phyloP scores from a whole-genome alignment of 1,139 yeast genomes.

The Kodamaea derodonti region DNA sequence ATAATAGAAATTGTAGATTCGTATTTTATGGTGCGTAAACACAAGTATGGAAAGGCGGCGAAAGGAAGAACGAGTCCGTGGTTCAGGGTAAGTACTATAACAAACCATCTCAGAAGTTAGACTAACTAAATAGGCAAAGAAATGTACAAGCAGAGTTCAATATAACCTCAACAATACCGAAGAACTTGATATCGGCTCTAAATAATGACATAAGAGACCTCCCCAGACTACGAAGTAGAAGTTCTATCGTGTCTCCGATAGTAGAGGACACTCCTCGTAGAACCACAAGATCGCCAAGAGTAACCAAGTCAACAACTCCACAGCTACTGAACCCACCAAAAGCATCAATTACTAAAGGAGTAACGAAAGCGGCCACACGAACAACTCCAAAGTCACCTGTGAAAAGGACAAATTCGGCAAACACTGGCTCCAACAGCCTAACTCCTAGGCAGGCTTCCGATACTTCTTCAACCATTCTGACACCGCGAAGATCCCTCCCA shows the following conservation, averaged over 20 bases:
- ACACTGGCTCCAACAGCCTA: too few species aligned
- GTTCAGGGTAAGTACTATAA: slow-evolving; percentile 36
- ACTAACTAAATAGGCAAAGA: slow-evolving; percentile 15
- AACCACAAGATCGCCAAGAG: background rate
- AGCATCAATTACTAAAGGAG: too few species aligned
- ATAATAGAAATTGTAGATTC: too few species aligned
- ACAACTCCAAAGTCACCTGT: too few species aligned
- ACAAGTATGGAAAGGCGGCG: slow-evolving; percentile 8
- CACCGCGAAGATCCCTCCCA: slow-evolving; percentile 4
- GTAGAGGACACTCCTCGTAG: background rate
- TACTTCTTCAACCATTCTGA: too few species aligned
- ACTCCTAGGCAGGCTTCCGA: too few species aligned
- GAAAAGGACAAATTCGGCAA: too few species aligned
- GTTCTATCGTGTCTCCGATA: background rate
- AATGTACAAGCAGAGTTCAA: slow-evolving; percentile 12
- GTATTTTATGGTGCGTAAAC: too few species aligned
- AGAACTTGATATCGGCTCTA: slow-evolving; percentile 23
- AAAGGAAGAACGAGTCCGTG: slow-evolving; percentile 30
- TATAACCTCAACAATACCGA: slow-evolving; percentile 7
- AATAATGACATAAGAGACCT: slow-evolving; percentile 21
- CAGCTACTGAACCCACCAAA: too few species aligned
- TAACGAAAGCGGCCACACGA: too few species aligned
- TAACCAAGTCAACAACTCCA: too few species aligned
- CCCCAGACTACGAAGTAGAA: slow-evolving; percentile 20
- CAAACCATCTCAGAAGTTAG: background rate